These are phyloP conservation scores for Ustilago bromivora DNA, from an alignment of 1,284 basidiomycete species.

Conservation along the genomic window DNA sequence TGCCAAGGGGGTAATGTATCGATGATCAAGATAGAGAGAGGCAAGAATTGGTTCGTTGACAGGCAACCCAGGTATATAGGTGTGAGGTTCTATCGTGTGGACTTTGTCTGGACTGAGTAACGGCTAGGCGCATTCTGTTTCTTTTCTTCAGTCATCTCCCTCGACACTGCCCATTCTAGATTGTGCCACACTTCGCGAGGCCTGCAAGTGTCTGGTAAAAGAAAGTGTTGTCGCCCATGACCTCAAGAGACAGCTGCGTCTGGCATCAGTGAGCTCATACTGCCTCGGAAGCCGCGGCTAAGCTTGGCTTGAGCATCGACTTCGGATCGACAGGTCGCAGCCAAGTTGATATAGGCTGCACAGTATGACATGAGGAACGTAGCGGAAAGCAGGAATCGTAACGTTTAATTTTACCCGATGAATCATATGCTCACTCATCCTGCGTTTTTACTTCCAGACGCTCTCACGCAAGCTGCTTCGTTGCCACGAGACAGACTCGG, in stretches of 20 bases:
- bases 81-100: neutral
- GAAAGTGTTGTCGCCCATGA: slow-evolving; percentile 9
- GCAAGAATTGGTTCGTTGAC: neutral
- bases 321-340: slow-evolving; percentile 1
- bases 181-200: neutral
- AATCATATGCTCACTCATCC: slow-evolving; percentile 47
- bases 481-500: neutral
- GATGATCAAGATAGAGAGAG: neutral
- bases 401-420: slow-evolving; percentile 15
- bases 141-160: neutral
- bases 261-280: slow-evolving; percentile 26
- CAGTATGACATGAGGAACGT: neutral
- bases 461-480: neutral
- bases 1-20: neutral
- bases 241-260: slow-evolving; percentile 17
- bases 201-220: neutral
- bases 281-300: neutral
- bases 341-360: neutral
- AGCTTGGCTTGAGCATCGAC: neutral
- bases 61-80: neutral
- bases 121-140: neutral
- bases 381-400: too few species aligned
- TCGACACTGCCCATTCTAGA: neutral
- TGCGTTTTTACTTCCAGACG: slow-evolving; percentile 6
- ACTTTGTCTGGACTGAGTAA: neutral